Evolutionary conservation across 352 stramenopile species (phyloP).

Genomic region (Phytopythium chamaehyphon): DNA sequence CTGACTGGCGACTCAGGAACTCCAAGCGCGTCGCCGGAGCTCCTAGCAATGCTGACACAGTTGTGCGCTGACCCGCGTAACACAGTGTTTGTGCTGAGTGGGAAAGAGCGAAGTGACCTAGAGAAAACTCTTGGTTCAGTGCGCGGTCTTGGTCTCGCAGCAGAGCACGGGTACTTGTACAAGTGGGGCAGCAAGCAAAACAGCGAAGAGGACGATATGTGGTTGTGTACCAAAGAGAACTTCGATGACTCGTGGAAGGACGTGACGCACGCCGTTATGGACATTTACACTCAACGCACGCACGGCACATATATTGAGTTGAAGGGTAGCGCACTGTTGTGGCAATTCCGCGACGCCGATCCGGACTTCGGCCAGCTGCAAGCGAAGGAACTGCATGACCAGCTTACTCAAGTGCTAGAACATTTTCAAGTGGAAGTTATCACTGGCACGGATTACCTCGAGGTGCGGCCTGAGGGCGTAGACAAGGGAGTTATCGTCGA

Average conservation of each 20-base stretch:
- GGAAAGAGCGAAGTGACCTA: conserved; percentile 93
- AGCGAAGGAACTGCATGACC: conserved; percentile 97
- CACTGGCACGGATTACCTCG: conserved; percentile 84
- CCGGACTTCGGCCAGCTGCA: conserved; percentile 98
- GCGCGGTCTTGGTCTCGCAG: conserved; percentile 93
- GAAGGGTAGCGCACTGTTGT: conserved; percentile 98
- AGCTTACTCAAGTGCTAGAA: conserved; percentile 94
- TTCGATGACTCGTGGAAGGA: conserved; percentile 97
- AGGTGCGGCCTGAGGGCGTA: conserved; percentile 96
- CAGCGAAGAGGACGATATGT: conserved; percentile 51
- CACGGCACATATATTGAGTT: conserved; percentile 99
- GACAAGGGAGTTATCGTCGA: conserved; percentile 98
- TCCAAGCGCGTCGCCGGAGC: conserved; percentile 49
- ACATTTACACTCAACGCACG: conserved; percentile 98
- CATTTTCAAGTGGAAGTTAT: conserved; percentile 95
- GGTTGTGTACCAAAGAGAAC: conserved; percentile 85
- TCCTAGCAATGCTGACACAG: conserved; percentile 88
- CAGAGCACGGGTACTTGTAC: conserved; percentile 99
- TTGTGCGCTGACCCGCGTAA: conserved; percentile 95
- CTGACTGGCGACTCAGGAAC: conserved; percentile 1
- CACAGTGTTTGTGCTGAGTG: conserved; percentile 98
- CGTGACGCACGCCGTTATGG: conserved; percentile 96
- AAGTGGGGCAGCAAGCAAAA: conserved; percentile 82
- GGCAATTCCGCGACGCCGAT: conserved; percentile 99
- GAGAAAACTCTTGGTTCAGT: conserved; percentile 93